Conservation (phyloP, 1,284 basidiomycete genomes). For the Naganishia sp. region DNA sequence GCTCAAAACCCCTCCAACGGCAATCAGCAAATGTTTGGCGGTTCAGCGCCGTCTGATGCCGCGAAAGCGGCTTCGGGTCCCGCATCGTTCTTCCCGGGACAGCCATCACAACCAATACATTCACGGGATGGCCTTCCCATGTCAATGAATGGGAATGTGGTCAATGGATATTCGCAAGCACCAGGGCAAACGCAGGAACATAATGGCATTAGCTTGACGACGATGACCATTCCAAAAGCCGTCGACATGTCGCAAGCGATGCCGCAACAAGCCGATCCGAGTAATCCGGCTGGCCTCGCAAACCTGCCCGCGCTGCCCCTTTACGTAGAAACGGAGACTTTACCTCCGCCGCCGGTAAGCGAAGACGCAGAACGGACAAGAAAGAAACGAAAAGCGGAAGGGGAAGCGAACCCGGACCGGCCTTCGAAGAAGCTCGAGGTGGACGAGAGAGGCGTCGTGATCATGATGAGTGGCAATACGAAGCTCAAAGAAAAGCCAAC, state of each 20-base stretch:
- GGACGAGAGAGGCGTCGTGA: slow-evolving; percentile 32
- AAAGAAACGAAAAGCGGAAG: slow-evolving; percentile 22
- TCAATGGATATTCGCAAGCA: neutral
- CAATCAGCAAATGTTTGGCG: neutral
- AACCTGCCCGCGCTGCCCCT: neutral
- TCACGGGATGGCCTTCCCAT: neutral
- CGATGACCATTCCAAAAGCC: neutral
- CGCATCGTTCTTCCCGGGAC: neutral
- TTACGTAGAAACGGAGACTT: slow-evolving; percentile 1
- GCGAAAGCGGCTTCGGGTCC: neutral
- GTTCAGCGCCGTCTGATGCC: neutral
- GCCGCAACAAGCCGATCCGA: neutral
- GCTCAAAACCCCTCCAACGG: neutral
- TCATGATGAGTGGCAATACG: slow-evolving; percentile 29
- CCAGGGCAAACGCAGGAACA: neutral
- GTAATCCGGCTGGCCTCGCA: neutral
- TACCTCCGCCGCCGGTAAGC: neutral
- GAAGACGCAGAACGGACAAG: slow-evolving; percentile 2
- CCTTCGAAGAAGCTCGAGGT: slow-evolving; percentile 29
- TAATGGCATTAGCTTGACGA: neutral
- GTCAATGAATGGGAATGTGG: neutral
- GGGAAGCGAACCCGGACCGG: slow-evolving; percentile 14
- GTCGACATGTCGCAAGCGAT: neutral
- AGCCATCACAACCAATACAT: neutral
- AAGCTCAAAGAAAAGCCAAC: slow-evolving; percentile 28